phyloP scores from a whole-genome alignment of 2,329 filamentous ascomycete genomes.

The Exophiala viscosa region DNA sequence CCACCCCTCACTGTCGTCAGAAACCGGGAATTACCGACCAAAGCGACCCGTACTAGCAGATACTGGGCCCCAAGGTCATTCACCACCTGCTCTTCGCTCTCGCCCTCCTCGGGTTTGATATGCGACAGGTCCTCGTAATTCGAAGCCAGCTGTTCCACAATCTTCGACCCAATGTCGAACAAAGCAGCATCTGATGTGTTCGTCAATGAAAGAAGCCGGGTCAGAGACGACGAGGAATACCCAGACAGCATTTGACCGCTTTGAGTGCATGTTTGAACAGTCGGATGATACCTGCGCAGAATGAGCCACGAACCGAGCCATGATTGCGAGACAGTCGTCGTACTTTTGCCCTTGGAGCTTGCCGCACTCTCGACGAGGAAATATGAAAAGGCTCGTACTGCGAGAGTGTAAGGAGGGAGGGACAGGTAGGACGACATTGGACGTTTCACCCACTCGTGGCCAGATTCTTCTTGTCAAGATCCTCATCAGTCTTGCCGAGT shows the following conservation, averaged over 20 bases:
- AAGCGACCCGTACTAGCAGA: slow-evolving; percentile 59
- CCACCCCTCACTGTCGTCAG: neutral
- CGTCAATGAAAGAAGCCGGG: slow-evolving; percentile 1
- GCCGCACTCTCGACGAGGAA: slow-evolving; percentile 61
- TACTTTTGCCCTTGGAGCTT: slow-evolving; percentile 12
- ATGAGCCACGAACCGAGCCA: slow-evolving; percentile 10
- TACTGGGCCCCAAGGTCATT: slow-evolving; percentile 49
- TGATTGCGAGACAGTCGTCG: neutral
- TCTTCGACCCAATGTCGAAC: slow-evolving; percentile 55
- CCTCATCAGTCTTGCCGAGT: slow-evolving; percentile 3
- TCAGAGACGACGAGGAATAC: neutral
- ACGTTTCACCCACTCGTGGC: slow-evolving; percentile 7
- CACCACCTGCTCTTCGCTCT: slow-evolving; percentile 5
- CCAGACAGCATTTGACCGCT: slow-evolving; percentile 59
- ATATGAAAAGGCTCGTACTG: slow-evolving; percentile 60
- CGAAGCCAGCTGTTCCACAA: slow-evolving; percentile 61
- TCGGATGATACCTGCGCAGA: slow-evolving; percentile 46
- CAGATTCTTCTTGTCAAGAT: neutral
- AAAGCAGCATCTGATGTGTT: slow-evolving; percentile 35
- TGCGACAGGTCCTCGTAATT: slow-evolving; percentile 6
- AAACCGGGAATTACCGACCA: slow-evolving; percentile 50
- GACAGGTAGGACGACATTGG: neutral
- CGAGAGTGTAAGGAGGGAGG: neutral
- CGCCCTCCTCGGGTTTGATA: neutral
- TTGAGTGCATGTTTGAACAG: slow-evolving; percentile 66